These are phyloP conservation scores for Exophiala aquamarina DNA, from an alignment of 2,329 filamentous ascomycete genomes.

Conservation along the genomic window DNA sequence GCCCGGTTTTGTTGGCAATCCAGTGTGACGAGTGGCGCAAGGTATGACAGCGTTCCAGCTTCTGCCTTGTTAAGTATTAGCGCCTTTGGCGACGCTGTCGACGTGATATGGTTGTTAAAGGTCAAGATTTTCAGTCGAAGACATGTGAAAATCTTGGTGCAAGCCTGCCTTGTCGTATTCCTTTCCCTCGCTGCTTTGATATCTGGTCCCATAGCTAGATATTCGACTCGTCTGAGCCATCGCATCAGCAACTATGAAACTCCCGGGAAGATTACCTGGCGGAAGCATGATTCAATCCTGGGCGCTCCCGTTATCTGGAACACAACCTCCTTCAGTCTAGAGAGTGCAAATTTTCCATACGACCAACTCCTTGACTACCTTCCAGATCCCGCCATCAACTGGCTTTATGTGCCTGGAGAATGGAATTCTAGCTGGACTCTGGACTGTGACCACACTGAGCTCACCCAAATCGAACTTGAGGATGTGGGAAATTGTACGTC, in stretches of 20 bases:
- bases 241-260: background rate
- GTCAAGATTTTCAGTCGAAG: conserved; percentile 7
- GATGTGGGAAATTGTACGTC: conserved; percentile 3
- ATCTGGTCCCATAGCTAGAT: conserved; percentile 13
- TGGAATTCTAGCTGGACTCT: conserved; percentile 18
- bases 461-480: conserved; percentile 1
- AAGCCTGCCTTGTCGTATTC: conserved; percentile 7
- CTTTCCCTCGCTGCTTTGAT: conserved; percentile 7
- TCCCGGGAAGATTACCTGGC: conserved; percentile 5
- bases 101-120: conserved; percentile 8
- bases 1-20: conserved; percentile 12
- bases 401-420: conserved; percentile 9
- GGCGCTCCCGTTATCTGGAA: conserved; percentile 6
- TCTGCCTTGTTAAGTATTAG: conserved; percentile 10
- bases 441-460: conserved; percentile 9
- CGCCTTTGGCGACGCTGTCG: conserved; percentile 14
- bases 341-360: conserved; percentile 9
- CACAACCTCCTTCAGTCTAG: conserved; percentile 1
- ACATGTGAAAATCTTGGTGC: conserved; percentile 10
- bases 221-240: conserved; percentile 5
- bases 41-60: conserved; percentile 4
- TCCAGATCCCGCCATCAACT: conserved; percentile 9
- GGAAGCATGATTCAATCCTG: background rate
- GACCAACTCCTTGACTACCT: conserved; percentile 13
- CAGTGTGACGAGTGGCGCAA: conserved; percentile 2